These are phyloP conservation scores for Verticillium nubilum DNA, from an alignment of 2,329 filamentous ascomycete species.

Conservation along the genomic window DNA sequence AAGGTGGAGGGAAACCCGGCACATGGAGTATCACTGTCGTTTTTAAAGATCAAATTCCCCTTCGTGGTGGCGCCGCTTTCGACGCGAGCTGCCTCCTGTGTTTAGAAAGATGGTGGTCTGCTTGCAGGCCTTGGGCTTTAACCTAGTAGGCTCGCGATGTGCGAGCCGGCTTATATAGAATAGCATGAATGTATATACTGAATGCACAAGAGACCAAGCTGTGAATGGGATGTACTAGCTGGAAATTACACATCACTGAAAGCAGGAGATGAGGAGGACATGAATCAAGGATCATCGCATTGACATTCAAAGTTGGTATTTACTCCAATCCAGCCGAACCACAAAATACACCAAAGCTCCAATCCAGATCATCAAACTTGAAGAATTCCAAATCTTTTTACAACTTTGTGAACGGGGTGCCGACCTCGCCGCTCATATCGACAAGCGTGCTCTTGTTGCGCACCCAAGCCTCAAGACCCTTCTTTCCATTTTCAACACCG, in stretches of 20 bases:
- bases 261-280: too few species aligned
- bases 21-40: not conserved
- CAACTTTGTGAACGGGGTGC: constrained; percentile 69
- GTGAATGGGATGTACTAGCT: too few species aligned
- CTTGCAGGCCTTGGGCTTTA: not conserved
- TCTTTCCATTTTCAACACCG: constrained; percentile 79
- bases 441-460: constrained; percentile 84
- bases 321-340: not conserved
- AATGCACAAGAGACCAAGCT: not conserved
- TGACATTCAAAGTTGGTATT: not conserved
- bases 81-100: not conserved
- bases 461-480: constrained; percentile 76
- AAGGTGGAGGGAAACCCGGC: too few species aligned
- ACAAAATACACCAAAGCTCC: not conserved
- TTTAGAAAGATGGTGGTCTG: not conserved
- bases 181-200: not conserved
- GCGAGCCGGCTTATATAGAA: not conserved
- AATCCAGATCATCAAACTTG: not conserved
- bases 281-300: not conserved
- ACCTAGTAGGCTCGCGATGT: not conserved
- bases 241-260: too few species aligned
- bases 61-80: not conserved
- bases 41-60: not conserved
- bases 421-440: constrained; percentile 68
- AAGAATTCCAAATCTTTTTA: constrained; percentile 26